These are phyloP conservation scores for Magnusiomyces magnusii DNA, from an alignment of 1,139 yeast species.

Conservation along the genomic window DNA sequence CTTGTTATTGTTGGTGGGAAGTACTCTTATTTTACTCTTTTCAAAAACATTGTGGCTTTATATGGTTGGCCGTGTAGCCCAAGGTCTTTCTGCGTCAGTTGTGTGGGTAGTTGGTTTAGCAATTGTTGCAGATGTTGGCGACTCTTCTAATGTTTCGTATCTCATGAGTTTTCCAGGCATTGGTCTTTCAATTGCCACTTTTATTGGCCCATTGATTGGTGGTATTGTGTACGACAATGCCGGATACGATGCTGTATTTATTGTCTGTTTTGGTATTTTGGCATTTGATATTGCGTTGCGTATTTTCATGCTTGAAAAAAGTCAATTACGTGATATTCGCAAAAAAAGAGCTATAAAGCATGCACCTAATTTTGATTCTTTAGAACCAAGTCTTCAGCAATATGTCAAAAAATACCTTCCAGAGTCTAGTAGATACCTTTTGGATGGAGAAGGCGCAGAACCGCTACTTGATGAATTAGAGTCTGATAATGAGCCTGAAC, in stretches of 20 bases:
- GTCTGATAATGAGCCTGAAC: neutral
- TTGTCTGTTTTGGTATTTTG: slow-evolving; percentile 30
- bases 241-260: slow-evolving; percentile 34
- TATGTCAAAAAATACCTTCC: neutral
- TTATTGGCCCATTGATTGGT: slow-evolving; percentile 34
- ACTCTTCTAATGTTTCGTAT: slow-evolving; percentile 24
- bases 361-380: neutral
- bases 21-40: slow-evolving; percentile 29
- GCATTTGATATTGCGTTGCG: slow-evolving; percentile 31
- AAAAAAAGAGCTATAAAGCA: slow-evolving; percentile 13
- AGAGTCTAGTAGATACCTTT: neutral
- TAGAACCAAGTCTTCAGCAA: neutral
- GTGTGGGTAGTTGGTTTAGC: slow-evolving; percentile 38
- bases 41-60: slow-evolving; percentile 27
- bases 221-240: slow-evolving; percentile 32
- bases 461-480: neutral
- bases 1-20: slow-evolving; percentile 27
- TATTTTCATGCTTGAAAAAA: slow-evolving; percentile 29
- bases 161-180: slow-evolving; percentile 31
- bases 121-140: slow-evolving; percentile 30
- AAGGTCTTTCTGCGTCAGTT: slow-evolving; percentile 34
- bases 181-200: slow-evolving; percentile 30
- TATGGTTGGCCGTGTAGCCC: slow-evolving; percentile 31
- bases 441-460: neutral
- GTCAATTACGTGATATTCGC: slow-evolving; percentile 8